A percentile compares a stretch with the other conserved stretches of the same genome.
Evolutionary conservation across 2,329 filamentous ascomycete genomes (phyloP).

Genomic region (Aspergillus neotritici): DNA sequence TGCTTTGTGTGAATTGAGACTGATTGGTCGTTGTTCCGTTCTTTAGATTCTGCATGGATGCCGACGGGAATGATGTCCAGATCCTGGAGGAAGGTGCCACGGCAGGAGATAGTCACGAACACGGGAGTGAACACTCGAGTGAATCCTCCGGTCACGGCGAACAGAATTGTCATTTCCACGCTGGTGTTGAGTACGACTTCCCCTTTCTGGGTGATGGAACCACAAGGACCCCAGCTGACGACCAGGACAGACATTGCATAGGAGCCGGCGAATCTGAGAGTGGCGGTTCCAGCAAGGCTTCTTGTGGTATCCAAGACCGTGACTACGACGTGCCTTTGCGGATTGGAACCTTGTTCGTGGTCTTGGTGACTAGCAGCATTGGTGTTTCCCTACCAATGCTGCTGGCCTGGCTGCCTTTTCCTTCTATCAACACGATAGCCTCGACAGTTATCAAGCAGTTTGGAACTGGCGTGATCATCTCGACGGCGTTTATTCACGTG

Average conservation of each 20-base stretch:
- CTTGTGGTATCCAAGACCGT: constrained; percentile 47
- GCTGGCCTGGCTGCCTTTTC: constrained; percentile 53
- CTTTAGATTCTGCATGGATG: constrained; percentile 56
- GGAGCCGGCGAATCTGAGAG: constrained; percentile 43
- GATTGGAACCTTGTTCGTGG: constrained; percentile 66
- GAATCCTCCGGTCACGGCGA: constrained; percentile 13
- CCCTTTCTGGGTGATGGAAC: background rate
- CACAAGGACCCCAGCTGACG: constrained; percentile 1
- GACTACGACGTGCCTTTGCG: constrained; percentile 64
- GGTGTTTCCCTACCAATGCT: constrained; percentile 66
- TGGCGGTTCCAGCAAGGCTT: constrained; percentile 17
- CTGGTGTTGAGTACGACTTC: constrained; percentile 63
- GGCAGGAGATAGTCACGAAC: constrained; percentile 20
- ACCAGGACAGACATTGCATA: constrained; percentile 47
- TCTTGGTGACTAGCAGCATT: constrained; percentile 62
- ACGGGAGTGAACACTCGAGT: constrained; percentile 9
- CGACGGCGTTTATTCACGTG: constrained; percentile 38
- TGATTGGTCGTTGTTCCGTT: too few relatives aligned
- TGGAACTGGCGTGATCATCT: constrained; percentile 37
- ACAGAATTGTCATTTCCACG: constrained; percentile 66
- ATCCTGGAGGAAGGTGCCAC: constrained; percentile 40
- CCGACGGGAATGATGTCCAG: constrained; percentile 56
- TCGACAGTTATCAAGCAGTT: constrained; percentile 63
- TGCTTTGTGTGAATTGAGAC: constrained; percentile 1
- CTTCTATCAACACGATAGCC: constrained; percentile 43